Percentiles rank a stretch among this genome's conserved stretches.
These are phyloP conservation scores for Coniferiporia sulphurascens DNA, from an alignment of 1,284 basidiomycete species.

Conservation along the genomic window DNA sequence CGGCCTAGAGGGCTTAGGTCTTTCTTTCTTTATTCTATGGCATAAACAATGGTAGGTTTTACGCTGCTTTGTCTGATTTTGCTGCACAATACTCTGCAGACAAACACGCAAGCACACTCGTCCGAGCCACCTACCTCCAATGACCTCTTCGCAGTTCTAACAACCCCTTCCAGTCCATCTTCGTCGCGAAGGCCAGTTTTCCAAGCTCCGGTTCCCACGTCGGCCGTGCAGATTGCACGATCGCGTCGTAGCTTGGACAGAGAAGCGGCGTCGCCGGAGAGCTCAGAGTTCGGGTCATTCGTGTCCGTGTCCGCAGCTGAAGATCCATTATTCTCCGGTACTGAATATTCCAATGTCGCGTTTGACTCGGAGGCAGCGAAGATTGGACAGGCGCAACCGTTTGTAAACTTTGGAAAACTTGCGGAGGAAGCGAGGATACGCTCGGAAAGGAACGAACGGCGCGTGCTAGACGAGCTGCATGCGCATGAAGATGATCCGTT, in stretches of 20 bases:
- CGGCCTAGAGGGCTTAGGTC: too few species aligned
- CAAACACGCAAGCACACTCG: neutral
- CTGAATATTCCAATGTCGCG: neutral
- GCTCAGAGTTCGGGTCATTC: constrained; percentile 60
- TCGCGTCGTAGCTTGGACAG: neutral
- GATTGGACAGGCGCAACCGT: neutral
- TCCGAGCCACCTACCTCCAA: neutral
- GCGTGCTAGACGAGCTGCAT: constrained; percentile 57
- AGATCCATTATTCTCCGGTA: constrained; percentile 42
- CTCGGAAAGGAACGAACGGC: constrained; percentile 44
- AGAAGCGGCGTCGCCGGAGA: neutral
- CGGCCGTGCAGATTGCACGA: neutral
- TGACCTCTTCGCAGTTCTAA: neutral
- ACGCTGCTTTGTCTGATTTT: neutral
- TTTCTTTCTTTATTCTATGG: neutral
- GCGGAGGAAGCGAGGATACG: constrained; percentile 48
- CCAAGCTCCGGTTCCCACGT: neutral
- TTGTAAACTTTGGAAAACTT: constrained; percentile 42
- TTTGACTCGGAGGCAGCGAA: neutral
- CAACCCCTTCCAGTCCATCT: neutral
- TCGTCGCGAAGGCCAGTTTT: neutral
- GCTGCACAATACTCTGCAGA: neutral
- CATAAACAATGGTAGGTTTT: neutral
- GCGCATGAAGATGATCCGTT: constrained; percentile 63
- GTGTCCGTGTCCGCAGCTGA: constrained; percentile 56